phyloP scores from a whole-genome alignment of 2,329 filamentous ascomycete genomes.

The Claviceps monticola region DNA sequence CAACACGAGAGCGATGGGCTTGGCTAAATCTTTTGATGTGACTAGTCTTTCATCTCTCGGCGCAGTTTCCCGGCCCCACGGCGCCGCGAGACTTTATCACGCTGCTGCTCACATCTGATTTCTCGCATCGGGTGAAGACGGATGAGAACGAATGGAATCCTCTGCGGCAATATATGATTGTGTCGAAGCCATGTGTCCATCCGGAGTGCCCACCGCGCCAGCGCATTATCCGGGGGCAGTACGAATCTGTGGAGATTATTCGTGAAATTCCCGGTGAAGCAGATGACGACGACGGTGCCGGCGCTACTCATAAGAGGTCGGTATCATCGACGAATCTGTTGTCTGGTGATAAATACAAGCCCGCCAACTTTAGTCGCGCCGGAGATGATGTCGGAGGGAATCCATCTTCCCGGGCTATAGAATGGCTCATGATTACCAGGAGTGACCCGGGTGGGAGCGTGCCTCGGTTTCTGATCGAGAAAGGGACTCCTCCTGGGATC shows the following conservation, averaged over 20 bases:
- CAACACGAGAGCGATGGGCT: not conserved
- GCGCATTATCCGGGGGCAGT: conserved; percentile 70
- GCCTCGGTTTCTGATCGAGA: conserved; percentile 81
- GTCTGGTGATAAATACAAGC: conserved; percentile 15
- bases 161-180: conserved; percentile 64
- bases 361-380: conserved; percentile 4
- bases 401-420: conserved; percentile 30
- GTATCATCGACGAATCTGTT: conserved; percentile 19
- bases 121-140: conserved; percentile 23
- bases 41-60: conserved; percentile 69
- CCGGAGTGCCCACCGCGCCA: conserved; percentile 54
- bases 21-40: not conserved
- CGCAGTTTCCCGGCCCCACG: conserved; percentile 80
- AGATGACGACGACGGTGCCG: not conserved
- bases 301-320: conserved; percentile 16
- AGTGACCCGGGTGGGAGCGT: conserved; percentile 83
- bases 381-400: conserved; percentile 20
- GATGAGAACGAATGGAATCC: conserved; percentile 8
- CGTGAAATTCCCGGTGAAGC: conserved; percentile 57
- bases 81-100: conserved; percentile 81
- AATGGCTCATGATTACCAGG: conserved; percentile 88
- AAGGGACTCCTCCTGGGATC: conserved; percentile 71
- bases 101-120: conserved; percentile 55
- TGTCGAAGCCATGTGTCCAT: conserved; percentile 74
- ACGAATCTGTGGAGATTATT: conserved; percentile 86